Conservation (phyloP, 176 grass and related monocot genomes). For the Triticum turgidum region DNA sequence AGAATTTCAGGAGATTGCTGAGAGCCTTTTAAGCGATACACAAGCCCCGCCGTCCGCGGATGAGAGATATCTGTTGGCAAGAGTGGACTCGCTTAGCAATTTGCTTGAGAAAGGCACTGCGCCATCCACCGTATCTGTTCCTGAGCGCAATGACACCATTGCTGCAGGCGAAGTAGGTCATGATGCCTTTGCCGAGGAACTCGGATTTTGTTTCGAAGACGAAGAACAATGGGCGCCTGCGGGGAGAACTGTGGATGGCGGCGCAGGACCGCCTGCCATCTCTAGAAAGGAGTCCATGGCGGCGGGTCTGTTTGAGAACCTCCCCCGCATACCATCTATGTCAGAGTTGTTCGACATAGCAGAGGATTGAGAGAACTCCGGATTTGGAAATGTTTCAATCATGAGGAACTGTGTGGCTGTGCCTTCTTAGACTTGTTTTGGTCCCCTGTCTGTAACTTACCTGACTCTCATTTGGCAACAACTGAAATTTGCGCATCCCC, state of each 20-base stretch:
- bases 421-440: not conserved
- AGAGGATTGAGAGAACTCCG: constrained; percentile 30
- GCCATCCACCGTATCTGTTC: not conserved
- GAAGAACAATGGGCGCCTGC: not conserved
- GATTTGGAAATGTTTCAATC: constrained; percentile 5
- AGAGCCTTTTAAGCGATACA: constrained; percentile 63
- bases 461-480: not conserved
- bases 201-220: not conserved
- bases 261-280: constrained; percentile 9
- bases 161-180: constrained; percentile 19
- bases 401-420: not conserved
- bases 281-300: constrained; percentile 48
- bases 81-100: constrained; percentile 51
- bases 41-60: constrained; percentile 34
- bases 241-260: not conserved
- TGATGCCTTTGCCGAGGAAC: constrained; percentile 34
- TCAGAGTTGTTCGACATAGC: constrained; percentile 48
- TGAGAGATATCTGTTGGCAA: constrained; percentile 57
- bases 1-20: constrained; percentile 46
- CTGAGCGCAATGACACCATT: not conserved
- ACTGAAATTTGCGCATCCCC: not conserved
- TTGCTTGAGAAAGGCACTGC: constrained; percentile 46
- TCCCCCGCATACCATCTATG: constrained; percentile 51
- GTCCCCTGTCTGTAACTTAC: not conserved
- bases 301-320: constrained; percentile 39